A percentile compares a stretch with the other conserved stretches of the same genome.
phyloP scores from a whole-genome alignment of 352 stramenopile genomes.

The Phytophthora meadii region DNA sequence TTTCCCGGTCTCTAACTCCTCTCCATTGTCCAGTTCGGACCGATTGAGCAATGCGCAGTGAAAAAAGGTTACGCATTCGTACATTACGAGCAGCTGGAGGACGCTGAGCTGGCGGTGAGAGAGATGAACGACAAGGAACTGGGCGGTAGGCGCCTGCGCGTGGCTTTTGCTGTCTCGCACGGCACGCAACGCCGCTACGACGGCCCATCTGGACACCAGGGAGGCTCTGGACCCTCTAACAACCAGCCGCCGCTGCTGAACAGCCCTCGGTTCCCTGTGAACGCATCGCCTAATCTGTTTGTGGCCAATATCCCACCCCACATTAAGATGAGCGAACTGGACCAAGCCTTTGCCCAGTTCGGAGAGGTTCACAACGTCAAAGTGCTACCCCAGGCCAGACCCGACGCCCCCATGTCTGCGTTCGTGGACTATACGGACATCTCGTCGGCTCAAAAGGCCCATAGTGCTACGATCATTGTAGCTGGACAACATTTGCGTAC shows the following conservation, averaged over 20 bases:
- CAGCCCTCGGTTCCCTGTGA: constrained; percentile 21
- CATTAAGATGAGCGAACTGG: constrained; percentile 66
- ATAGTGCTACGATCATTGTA: constrained; percentile 52
- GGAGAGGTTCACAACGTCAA: constrained; percentile 72
- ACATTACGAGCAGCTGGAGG: constrained; percentile 51
- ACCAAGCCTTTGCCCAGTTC: constrained; percentile 64
- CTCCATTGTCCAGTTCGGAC: constrained; percentile 48
- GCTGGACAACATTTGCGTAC: constrained; percentile 49
- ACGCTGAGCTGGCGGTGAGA: constrained; percentile 52
- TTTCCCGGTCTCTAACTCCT: constrained; percentile 4
- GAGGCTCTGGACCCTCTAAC: background rate
- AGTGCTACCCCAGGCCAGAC: constrained; percentile 49
- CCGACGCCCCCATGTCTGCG: constrained; percentile 63
- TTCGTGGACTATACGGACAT: constrained; percentile 68
- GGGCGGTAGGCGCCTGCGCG: constrained; percentile 49
- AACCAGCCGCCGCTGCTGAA: constrained; percentile 21
- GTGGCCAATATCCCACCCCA: constrained; percentile 72
- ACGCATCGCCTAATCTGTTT: constrained; percentile 58
- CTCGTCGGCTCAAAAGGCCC: constrained; percentile 47
- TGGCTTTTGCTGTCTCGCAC: constrained; percentile 51
- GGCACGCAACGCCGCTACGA: constrained; percentile 38
- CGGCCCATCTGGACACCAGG: constrained; percentile 15
- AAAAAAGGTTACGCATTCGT: constrained; percentile 73
- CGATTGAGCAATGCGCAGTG: constrained; percentile 52
- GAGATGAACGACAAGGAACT: constrained; percentile 63